A percentile compares a stretch with the other conserved stretches of the same genome.
phyloP scores from a whole-genome alignment of 331 rosid genomes.

The Cydonia oblonga region DNA sequence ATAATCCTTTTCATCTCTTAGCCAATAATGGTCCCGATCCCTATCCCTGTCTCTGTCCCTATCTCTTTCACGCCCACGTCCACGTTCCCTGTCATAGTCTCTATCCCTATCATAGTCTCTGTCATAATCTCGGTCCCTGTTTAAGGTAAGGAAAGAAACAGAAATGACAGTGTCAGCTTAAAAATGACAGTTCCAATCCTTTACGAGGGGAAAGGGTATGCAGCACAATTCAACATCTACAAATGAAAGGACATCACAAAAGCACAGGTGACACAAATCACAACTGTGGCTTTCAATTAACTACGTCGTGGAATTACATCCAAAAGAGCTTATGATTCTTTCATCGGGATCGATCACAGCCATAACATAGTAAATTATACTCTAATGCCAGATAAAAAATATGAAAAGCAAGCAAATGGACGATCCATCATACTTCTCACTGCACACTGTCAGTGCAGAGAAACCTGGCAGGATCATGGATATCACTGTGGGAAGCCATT shows the following conservation, averaged over 20 bases:
- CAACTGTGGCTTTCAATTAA: neutral
- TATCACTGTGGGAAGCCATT: constrained; percentile 69
- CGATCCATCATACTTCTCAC: constrained; percentile 99
- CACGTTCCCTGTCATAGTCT: constrained; percentile 67
- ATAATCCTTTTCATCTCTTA: constrained; percentile 73
- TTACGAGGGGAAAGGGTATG: neutral
- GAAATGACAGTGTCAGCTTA: neutral
- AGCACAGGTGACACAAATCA: neutral
- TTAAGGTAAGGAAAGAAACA: neutral
- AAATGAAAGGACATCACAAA: neutral
- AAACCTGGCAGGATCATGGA: constrained; percentile 91
- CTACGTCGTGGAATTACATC: neutral
- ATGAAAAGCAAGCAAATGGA: constrained; percentile 16
- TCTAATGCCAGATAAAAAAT: neutral
- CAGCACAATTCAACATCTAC: neutral
- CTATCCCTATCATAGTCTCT: constrained; percentile 71
- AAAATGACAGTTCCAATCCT: neutral
- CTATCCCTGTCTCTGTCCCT: constrained; percentile 45
- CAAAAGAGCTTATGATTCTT: neutral
- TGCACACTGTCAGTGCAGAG: constrained; percentile 99
- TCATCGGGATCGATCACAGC: neutral
- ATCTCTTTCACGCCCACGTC: constrained; percentile 36
- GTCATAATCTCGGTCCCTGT: constrained; percentile 81
- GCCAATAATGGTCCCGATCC: constrained; percentile 47
- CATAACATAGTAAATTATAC: neutral